Percentiles rank a stretch among this genome's conserved stretches.
These are phyloP conservation scores for Mycena filopes DNA, from an alignment of 768 basidiomycete species.

Conservation along the genomic window DNA sequence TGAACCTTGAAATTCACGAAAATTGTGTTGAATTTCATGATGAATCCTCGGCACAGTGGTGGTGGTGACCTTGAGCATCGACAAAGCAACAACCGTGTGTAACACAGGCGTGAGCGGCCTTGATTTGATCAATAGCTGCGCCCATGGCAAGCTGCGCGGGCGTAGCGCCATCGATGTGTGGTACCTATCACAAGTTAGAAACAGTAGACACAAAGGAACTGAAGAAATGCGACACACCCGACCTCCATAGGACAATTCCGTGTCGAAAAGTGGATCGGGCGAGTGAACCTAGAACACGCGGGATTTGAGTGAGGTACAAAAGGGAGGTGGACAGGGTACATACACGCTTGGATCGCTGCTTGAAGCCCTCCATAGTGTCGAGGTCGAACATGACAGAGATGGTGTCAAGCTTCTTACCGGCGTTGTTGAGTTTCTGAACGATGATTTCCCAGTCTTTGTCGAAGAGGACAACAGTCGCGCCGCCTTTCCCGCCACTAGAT, in stretches of 20 bases:
- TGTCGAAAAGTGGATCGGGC: not conserved
- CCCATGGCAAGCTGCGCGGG: not conserved
- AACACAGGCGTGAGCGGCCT: slow-evolving; percentile 10
- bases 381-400: slow-evolving; percentile 8
- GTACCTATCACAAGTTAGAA: not conserved
- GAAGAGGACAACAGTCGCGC: not conserved
- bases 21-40: too few relatives aligned
- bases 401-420: slow-evolving; percentile 3
- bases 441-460: slow-evolving; percentile 6
- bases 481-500: slow-evolving; percentile 4
- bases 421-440: not conserved
- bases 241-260: slow-evolving; percentile 5
- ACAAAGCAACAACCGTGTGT: slow-evolving; percentile 13
- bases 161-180: not conserved
- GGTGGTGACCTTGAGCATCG: not conserved
- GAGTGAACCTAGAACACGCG: slow-evolving; percentile 1
- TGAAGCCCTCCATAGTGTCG: slow-evolving; percentile 5
- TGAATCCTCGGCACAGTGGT: too few relatives aligned
- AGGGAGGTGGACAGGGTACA: not conserved
- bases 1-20: too few relatives aligned
- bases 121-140: slow-evolving; percentile 1
- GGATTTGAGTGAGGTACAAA: not conserved
- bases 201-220: too few relatives aligned
- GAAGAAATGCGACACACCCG: not conserved
- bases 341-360: slow-evolving; percentile 5